Conservation (phyloP, 2,329 filamentous ascomycete species). For the Ceratocystis ficicola region DNA sequence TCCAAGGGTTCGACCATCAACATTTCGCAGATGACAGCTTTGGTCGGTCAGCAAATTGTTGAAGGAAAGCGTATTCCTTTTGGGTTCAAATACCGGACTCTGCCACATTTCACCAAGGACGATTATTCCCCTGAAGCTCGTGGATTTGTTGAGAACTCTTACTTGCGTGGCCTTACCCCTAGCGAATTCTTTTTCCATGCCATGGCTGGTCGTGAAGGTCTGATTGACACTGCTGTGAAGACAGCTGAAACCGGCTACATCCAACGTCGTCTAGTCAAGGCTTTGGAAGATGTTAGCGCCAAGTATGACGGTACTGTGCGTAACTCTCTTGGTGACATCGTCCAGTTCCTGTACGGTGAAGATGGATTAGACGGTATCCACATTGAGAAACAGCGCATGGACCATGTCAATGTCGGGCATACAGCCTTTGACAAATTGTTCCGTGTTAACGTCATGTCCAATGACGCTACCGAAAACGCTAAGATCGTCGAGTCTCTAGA, state of each 20-base stretch:
- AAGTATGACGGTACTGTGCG: slow-evolving; percentile 96
- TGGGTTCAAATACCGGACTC: slow-evolving; percentile 93
- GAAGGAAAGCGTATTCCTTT: slow-evolving; percentile 98
- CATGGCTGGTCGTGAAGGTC: slow-evolving; percentile 99
- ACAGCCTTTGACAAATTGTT: slow-evolving; percentile 68
- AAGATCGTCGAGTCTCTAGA: slow-evolving; percentile 49
- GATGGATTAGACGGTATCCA: slow-evolving; percentile 87
- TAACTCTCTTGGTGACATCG: slow-evolving; percentile 90
- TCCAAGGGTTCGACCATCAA: slow-evolving; percentile 99
- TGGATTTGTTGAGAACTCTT: slow-evolving; percentile 98
- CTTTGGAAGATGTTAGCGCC: slow-evolving; percentile 91
- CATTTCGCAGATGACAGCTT: slow-evolving; percentile 97
- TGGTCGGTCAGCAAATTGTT: slow-evolving; percentile 95
- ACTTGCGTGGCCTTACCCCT: slow-evolving; percentile 86
- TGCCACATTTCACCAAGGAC: slow-evolving; percentile 98
- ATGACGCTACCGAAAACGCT: slow-evolving; percentile 38
- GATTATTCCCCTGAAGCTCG: slow-evolving; percentile 95
- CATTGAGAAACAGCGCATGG: slow-evolving; percentile 87
- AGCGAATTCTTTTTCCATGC: slow-evolving; percentile 99
- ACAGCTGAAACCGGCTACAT: slow-evolving; percentile 99
- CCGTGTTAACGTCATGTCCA: slow-evolving; percentile 75
- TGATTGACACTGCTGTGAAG: slow-evolving; percentile 98
- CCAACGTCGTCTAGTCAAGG: slow-evolving; percentile 94
- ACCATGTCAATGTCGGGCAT: slow-evolving; percentile 71
- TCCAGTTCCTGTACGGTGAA: slow-evolving; percentile 96